These are phyloP conservation scores for Neurospora sp. DNA, from an alignment of 495 filamentous ascomycete genomes.

Conservation along the genomic window DNA sequence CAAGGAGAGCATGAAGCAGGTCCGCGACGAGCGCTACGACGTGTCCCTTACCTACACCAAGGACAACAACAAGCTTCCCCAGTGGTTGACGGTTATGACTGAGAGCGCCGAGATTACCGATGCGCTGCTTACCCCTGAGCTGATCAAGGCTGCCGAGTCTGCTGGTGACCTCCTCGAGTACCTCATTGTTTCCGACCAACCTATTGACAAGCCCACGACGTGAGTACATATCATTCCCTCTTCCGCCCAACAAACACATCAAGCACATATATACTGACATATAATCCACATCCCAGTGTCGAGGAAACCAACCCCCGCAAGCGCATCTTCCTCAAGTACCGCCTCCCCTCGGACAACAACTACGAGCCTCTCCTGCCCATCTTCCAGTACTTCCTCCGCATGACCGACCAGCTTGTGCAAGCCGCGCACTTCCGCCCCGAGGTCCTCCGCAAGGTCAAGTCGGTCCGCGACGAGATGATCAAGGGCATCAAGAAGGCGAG, in stretches of 20 bases:
- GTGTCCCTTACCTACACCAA: constrained; percentile 84
- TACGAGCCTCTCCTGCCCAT: constrained; percentile 63
- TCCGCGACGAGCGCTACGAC: constrained; percentile 90
- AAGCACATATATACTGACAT: constrained; percentile 12
- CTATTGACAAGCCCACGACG: constrained; percentile 80
- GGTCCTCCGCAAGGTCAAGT: constrained; percentile 72
- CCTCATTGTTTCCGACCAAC: constrained; percentile 83
- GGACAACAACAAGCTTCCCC: constrained; percentile 81
- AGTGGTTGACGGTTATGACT: constrained; percentile 89
- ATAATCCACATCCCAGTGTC: constrained; percentile 42
- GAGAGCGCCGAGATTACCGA: constrained; percentile 97
- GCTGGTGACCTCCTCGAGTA: constrained; percentile 81
- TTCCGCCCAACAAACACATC: not conserved
- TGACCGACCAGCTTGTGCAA: constrained; percentile 69
- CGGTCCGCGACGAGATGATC: constrained; percentile 71
- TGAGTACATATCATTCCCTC: constrained; percentile 32
- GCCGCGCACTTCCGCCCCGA: constrained; percentile 79
- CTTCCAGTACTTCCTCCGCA: constrained; percentile 72
- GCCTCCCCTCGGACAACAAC: constrained; percentile 53
- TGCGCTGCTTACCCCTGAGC: constrained; percentile 67
- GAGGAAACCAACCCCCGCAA: constrained; percentile 79
- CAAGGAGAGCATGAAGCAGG: constrained; percentile 83
- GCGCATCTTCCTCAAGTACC: constrained; percentile 68
- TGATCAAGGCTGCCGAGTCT: constrained; percentile 68
- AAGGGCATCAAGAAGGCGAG: constrained; percentile 68